Conservation (phyloP, 176 grass and related monocot species). For the Aegilops tauschii region DNA sequence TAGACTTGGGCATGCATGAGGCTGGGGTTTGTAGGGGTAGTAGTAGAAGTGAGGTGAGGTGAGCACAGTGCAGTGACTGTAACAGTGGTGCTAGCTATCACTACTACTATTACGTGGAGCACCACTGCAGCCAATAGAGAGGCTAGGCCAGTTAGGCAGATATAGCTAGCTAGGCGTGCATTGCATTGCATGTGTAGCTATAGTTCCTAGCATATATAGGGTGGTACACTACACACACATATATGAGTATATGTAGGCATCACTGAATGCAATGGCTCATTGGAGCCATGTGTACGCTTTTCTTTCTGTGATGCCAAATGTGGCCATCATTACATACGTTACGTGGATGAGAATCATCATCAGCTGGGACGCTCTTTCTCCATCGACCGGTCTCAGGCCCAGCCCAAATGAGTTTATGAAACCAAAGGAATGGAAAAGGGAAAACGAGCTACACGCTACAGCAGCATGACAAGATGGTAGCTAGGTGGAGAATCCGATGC, state of each 20-base stretch:
- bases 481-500: not conserved
- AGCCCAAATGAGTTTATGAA: not conserved
- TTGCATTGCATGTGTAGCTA: no score
- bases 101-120: not conserved
- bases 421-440: no score
- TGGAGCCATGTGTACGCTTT: not conserved
- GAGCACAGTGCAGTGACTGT: not conserved
- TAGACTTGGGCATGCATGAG: not conserved
- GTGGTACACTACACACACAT: no score
- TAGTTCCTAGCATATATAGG: no score
- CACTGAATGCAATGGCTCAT: not conserved
- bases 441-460: not conserved
- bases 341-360: not conserved
- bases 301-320: constrained; percentile 3
- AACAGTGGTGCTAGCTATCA: not conserved
- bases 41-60: not conserved
- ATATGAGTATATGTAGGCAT: not conserved
- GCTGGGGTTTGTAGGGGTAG: not conserved
- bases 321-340: not conserved
- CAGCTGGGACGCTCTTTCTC: not conserved
- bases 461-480: not conserved
- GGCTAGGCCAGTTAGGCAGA: not conserved
- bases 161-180: not conserved
- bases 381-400: not conserved
- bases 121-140: not conserved